Evolutionary conservation across 1,139 yeast genomes (phyloP).

Genomic region (Kodamaea sp.): DNA sequence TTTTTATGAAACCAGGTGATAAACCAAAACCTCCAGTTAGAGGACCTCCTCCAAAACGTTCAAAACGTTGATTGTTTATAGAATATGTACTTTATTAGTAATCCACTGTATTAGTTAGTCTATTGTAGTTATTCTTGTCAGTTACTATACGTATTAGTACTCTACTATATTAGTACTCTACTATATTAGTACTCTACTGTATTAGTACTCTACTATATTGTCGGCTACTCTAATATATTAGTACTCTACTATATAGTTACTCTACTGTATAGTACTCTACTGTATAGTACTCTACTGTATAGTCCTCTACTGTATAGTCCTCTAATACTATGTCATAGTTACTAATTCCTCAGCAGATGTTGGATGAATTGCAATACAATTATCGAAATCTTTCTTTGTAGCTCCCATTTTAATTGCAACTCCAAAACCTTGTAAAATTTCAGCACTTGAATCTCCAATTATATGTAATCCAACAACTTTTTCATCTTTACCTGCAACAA

Average conservation of each 20-base stretch:
- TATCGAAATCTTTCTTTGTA: constrained; percentile 90
- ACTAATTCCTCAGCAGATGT: constrained; percentile 97
- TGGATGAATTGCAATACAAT: constrained; percentile 96
- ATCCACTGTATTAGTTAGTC: no score
- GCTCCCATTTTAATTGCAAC: constrained; percentile 98
- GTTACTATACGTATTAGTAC: no score
- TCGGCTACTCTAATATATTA: no score
- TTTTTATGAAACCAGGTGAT: constrained; percentile 57
- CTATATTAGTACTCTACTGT: no score
- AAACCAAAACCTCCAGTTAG: constrained; percentile 71
- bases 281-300: no score
- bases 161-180: no score
- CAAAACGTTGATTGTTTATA: constrained; percentile 7
- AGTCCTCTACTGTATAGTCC: no score
- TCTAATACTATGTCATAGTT: constrained; percentile 62
- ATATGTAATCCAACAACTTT: constrained; percentile 94
- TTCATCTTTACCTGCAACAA: constrained; percentile 77
- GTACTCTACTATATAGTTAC: no score
- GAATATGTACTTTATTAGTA: no score
- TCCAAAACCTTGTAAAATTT: constrained; percentile 96
- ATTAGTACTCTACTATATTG: no score
- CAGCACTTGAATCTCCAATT: constrained; percentile 87
- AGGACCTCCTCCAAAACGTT: constrained; percentile 42
- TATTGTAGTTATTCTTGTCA: no score
- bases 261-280: no score